Base-by-base conservation (phyloP, 1,139 yeast genomes). In the Nakaseomyces nivariensis region DNA sequence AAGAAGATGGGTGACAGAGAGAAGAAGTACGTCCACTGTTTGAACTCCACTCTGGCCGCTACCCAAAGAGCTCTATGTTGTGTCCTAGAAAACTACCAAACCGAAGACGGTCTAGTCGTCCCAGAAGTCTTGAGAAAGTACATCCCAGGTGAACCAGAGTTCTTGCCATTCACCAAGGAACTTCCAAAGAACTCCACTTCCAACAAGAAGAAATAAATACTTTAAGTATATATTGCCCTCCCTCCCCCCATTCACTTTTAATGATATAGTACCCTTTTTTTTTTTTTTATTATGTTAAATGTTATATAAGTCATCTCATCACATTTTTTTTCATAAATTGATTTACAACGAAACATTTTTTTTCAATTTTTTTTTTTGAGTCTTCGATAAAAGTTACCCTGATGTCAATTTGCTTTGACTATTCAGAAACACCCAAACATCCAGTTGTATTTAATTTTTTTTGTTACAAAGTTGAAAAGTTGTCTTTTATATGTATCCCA, bases 31-130 rank as follows among this genome's bases (percentile, higher is more conserved):
- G 99, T 94, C 52, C 99, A 92, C 73, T 92, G 98, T 74, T 79
- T 92, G 75, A 92, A 92, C 80, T 88, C 97, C 48, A 92, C 99
- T 44, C 77, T 94, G 66, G 85, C 96, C 69, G 99, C 99, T 49
- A 92, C 98, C 54, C 95, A 92, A 77, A 87, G 98, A 74, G 96
- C 98, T 13, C 76, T 92, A 66, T 92, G 98, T 75, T 92, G 98
- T 77, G 77, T 92, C 57, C 77, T 94, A 68, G 98, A 94, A 74
- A 92, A 92, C 77, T 92, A 92, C 74, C 98, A 92, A 76, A 90
- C 92, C 52, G 96, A 86, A 66, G 96, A 89, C 58, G 97, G 98
- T 61, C 77, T 94, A 65, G 81, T 80, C 53, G 79, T 92, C 58
- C 99, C 99, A 54, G 95, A 89, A 73, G 97, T 89, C 38, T 81